phyloP scores from a whole-genome alignment of 2,329 filamentous ascomycete genomes.

The Cladophialophora chaetospira region DNA sequence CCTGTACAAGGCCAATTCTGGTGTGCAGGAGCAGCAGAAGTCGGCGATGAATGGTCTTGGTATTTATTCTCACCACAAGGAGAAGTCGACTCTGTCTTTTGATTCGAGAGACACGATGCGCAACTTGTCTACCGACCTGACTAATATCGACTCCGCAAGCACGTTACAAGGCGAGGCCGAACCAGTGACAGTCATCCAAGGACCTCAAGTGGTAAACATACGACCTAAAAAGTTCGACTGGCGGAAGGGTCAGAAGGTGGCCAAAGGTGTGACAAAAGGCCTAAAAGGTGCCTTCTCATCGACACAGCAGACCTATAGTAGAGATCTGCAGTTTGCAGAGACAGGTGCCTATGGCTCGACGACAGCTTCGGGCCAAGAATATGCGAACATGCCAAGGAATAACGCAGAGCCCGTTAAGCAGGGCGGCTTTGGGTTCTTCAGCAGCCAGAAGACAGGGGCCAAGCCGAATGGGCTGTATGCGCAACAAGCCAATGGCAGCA shows the following conservation, averaged over 20 bases:
- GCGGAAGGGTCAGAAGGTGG: conserved; percentile 95
- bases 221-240: conserved; percentile 96
- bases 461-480: conserved; percentile 36
- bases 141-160: conserved; percentile 61
- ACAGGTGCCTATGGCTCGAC: conserved; percentile 68
- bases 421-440: conserved; percentile 73
- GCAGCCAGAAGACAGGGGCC: conserved; percentile 49
- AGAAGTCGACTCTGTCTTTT: conserved; percentile 50
- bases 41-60: conserved; percentile 59
- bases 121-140: conserved; percentile 48
- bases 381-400: conserved; percentile 31
- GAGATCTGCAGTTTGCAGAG: conserved; percentile 59
- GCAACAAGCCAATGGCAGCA: conserved; percentile 48
- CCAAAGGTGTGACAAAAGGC: conserved; percentile 90
- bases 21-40: conserved; percentile 42
- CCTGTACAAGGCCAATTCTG: conserved; percentile 79
- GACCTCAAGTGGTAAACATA: conserved; percentile 93
- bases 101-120: conserved; percentile 46
- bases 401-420: conserved; percentile 48
- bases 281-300: conserved; percentile 88
- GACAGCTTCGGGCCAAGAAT: conserved; percentile 40
- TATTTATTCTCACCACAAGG: conserved; percentile 61
- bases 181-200: conserved; percentile 60
- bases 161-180: conserved; percentile 68
- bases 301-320: conserved; percentile 50